A percentile compares a stretch with the other conserved stretches of the same genome.
phyloP scores from a whole-genome alignment of 306 rosid genomes.

The Quercus wislizeni region DNA sequence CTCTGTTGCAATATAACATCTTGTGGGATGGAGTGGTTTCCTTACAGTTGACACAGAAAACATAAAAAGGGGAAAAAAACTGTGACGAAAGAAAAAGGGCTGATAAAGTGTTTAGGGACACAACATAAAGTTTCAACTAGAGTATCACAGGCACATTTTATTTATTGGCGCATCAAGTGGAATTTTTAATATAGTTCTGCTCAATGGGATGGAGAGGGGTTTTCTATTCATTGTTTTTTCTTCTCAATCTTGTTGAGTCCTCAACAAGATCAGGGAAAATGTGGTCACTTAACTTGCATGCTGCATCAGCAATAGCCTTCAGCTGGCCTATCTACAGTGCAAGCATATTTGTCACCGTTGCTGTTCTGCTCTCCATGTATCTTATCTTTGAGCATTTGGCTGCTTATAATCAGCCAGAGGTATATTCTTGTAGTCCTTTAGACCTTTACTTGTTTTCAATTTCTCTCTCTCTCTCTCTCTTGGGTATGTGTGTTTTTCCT shows the following conservation, averaged over 20 bases:
- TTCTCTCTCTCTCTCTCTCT: background rate
- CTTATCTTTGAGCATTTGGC: conserved; percentile 90
- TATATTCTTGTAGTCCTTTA: conserved; percentile 24
- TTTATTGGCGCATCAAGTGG: conserved; percentile 9
- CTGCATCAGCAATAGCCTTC: conserved; percentile 47
- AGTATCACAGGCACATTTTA: conserved; percentile 1
- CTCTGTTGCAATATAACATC: background rate
- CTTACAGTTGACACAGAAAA: conserved; percentile 14
- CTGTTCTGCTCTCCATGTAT: conserved; percentile 81
- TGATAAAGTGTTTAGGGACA: conserved; percentile 13
- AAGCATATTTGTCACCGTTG: conserved; percentile 72
- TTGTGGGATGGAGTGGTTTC: conserved; percentile 1
- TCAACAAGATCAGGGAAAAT: conserved; percentile 58
- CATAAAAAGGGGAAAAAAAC: background rate
- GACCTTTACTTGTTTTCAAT: conserved; percentile 16
- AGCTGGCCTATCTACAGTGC: conserved; percentile 89
- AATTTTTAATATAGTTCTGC: conserved; percentile 15
- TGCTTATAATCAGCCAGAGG: conserved; percentile 98
- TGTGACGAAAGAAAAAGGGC: background rate
- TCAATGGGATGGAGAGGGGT: conserved; percentile 63
- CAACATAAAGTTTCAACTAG: conserved; percentile 12
- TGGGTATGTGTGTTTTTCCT: background rate
- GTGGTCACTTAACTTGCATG: conserved; percentile 47
- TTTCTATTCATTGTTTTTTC: conserved; percentile 48
- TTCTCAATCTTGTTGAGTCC: conserved; percentile 58